Base-by-base conservation (phyloP, 257 asterid genomes). In the Rauvolfia tetraphylla region DNA sequence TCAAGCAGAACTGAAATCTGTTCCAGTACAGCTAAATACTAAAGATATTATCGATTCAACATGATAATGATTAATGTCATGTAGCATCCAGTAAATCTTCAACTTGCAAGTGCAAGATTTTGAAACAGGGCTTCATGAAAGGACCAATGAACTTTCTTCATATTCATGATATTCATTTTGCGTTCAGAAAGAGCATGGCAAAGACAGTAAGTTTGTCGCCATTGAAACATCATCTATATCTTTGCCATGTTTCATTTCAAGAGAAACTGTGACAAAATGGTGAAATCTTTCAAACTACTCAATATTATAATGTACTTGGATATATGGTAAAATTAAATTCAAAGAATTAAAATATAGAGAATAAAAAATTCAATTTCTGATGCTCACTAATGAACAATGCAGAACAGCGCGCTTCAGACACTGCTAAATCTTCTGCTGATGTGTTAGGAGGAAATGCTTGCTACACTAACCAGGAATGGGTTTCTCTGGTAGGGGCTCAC, bases 71-170 rank as follows among this genome's bases (percentile, higher is more conserved):
- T n/a, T 20, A 39, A 27, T 41, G 48, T 25, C 29, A 57, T 59
- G 33, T 46, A 33, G 72, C 42, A 20, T 22, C 46, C 8, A 53
- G 18, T 42, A 10, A n/a, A 18, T n/a, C n/a, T n/a, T n/a, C n/a
- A 29, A 58, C 72, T 42, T 46, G 22, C 78, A 39, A 44, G 23
- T 42, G 42, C 58, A 74, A 42, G 77, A 38, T 25, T 10, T n/a
- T n/a, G n/a, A n/a, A n/a, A n/a, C n/a, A n/a, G 8, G 65, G 31
- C 31, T 44, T 74, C 78, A 42, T 8, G 14, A 41, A 10, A 44
- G 33, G 41, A 17, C 31, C 4, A 29, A 42, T 29, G 39, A 59
- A 14, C 11, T 3, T 74, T 51, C 12, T n/a, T 38, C 53, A 39
- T 41, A 3, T 61, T n/a, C 29, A 36, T 73, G 5, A 48, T 14